Percentiles rank a stretch among this genome's conserved stretches.
These are phyloP conservation scores for Aurantiochytrium sp. DNA, from an alignment of 108 stramenopile genomes.

Conservation along the genomic window DNA sequence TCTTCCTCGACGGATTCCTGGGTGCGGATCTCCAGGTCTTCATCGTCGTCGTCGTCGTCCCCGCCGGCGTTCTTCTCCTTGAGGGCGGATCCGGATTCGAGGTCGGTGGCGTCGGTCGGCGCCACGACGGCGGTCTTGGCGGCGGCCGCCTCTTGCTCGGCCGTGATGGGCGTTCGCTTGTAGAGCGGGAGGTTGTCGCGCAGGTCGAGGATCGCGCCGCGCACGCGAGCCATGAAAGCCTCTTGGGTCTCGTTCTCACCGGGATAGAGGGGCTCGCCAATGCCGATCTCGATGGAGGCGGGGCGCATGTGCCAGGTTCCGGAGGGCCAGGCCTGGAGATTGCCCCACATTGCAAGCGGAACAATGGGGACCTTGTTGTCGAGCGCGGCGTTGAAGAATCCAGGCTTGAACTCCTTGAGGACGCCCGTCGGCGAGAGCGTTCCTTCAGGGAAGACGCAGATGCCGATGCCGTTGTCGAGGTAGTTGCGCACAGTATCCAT, in stretches of 20 bases:
- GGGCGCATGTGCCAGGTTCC: background rate
- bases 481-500: background rate
- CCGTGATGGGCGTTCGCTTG: background rate
- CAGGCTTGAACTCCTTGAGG: background rate
- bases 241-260: background rate
- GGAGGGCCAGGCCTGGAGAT: background rate
- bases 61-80: too few species aligned
- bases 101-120: background rate
- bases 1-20: too few species aligned
- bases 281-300: background rate
- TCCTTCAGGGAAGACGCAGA: conserved; percentile 24
- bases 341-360: background rate
- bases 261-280: background rate
- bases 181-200: background rate
- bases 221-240: background rate
- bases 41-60: too few species aligned
- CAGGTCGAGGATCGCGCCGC: background rate
- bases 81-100: background rate
- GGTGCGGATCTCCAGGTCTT: too few species aligned
- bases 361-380: background rate
- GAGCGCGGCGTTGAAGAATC: background rate
- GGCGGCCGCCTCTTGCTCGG: background rate
- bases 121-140: background rate
- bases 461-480: background rate
- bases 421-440: background rate